phyloP scores from a whole-genome alignment of 306 rosid species.

The Alnus rubra region DNA sequence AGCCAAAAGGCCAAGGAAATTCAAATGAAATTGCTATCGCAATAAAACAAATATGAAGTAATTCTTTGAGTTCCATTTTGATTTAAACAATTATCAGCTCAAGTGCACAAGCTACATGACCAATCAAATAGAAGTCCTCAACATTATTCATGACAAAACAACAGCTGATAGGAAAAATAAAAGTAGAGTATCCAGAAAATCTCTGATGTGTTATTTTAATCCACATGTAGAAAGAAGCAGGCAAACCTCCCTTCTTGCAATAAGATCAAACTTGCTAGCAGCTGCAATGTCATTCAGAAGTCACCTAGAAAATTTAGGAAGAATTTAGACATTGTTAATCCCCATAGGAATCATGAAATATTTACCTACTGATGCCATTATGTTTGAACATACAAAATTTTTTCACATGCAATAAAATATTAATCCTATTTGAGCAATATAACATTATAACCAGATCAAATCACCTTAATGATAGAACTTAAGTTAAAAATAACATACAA shows the following conservation, averaged over 20 bases:
- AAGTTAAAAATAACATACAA: background rate
- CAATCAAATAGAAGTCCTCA: background rate
- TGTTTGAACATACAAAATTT: background rate
- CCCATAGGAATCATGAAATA: background rate
- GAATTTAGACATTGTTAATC: background rate
- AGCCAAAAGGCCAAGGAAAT: background rate
- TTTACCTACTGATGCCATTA: background rate
- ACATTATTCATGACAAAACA: constrained; percentile 20
- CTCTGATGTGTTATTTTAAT: constrained; percentile 51
- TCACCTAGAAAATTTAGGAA: constrained; percentile 51
- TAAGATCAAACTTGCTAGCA: constrained; percentile 22
- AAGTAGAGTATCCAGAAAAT: constrained; percentile 23
- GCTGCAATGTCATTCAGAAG: constrained; percentile 29
- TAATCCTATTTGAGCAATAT: background rate
- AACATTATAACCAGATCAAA: background rate
- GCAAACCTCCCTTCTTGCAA: constrained; percentile 17
- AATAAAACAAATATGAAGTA: background rate
- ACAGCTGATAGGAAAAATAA: background rate
- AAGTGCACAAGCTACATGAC: background rate
- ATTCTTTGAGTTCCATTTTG: background rate
- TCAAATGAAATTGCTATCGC: background rate
- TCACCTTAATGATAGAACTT: too few relatives aligned
- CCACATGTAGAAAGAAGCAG: constrained; percentile 28
- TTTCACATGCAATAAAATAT: background rate
- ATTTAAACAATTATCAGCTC: background rate